Conservation (phyloP, 371 early-diverging fungal species). For the Mycotypha africana region DNA sequence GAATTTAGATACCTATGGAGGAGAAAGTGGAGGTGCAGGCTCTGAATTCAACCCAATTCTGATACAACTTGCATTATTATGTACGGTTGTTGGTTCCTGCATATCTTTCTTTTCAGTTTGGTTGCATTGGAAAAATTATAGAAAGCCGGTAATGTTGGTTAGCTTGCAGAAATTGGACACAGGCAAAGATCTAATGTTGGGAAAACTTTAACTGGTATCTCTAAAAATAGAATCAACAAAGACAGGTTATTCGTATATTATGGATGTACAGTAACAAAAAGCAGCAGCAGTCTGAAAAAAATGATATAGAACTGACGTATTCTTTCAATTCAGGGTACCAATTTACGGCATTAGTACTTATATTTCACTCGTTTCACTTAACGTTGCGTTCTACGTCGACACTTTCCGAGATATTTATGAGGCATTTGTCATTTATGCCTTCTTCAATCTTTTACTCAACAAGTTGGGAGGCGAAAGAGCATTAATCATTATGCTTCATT, state of each 20-base stretch:
- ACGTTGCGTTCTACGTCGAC: slow-evolving; percentile 83
- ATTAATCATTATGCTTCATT: slow-evolving; percentile 71
- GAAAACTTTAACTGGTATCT: neutral
- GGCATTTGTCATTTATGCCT: slow-evolving; percentile 95
- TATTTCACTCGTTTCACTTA: slow-evolving; percentile 68
- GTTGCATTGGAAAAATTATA: slow-evolving; percentile 87
- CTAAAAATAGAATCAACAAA: slow-evolving; percentile 64
- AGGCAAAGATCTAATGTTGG: neutral
- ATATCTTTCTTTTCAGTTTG: slow-evolving; percentile 73
- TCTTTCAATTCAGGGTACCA: slow-evolving; percentile 65
- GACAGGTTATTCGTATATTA: slow-evolving; percentile 82
- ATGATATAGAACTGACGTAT: neutral
- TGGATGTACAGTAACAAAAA: slow-evolving; percentile 61
- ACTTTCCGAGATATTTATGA: slow-evolving; percentile 93
- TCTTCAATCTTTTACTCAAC: slow-evolving; percentile 84
- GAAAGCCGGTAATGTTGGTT: slow-evolving; percentile 86
- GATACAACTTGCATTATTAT: slow-evolving; percentile 50
- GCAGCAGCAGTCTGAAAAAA: neutral
- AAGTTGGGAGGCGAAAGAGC: slow-evolving; percentile 93
- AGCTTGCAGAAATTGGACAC: too few relatives aligned
- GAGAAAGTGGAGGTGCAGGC: slow-evolving; percentile 58
- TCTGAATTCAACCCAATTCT: slow-evolving; percentile 47
- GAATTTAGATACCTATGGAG: neutral
- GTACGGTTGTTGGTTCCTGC: slow-evolving; percentile 56
- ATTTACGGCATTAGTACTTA: slow-evolving; percentile 87